Evolutionary conservation across 2,329 filamentous ascomycete species (phyloP).

Genomic region (Bipolaris bicolor): DNA sequence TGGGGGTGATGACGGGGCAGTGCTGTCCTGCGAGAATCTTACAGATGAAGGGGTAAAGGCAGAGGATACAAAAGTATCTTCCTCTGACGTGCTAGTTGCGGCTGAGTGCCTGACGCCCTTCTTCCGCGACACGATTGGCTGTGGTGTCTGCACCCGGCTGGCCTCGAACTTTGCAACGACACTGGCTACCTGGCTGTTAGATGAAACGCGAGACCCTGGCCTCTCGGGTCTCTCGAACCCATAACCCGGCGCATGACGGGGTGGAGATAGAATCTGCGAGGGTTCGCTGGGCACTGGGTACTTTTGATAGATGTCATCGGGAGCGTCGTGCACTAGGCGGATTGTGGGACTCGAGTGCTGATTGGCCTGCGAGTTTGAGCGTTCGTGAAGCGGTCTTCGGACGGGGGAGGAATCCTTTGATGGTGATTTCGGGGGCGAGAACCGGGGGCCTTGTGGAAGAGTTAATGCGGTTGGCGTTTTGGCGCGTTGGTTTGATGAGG

Average conservation of each 20-base stretch:
- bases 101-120: conserved; percentile 46
- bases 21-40: conserved; percentile 49
- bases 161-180: conserved; percentile 48
- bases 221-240: conserved; percentile 48
- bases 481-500: conserved; percentile 33
- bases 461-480: conserved; percentile 35
- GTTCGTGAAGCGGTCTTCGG: conserved; percentile 48
- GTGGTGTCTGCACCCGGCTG: conserved; percentile 40
- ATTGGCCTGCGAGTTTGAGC: conserved; percentile 48
- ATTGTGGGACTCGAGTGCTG: conserved; percentile 48
- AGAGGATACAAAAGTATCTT: conserved; percentile 47
- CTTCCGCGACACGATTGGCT: conserved; percentile 42
- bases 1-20: conserved; percentile 47
- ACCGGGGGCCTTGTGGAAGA: conserved; percentile 39
- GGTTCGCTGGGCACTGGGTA: conserved; percentile 49
- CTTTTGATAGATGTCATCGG: conserved; percentile 47
- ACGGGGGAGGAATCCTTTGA: conserved; percentile 40
- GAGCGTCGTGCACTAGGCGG: conserved; percentile 49
- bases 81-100: conserved; percentile 48
- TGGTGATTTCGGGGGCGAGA: conserved; percentile 37
- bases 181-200: conserved; percentile 45
- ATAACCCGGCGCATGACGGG: conserved; percentile 47
- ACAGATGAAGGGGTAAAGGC: conserved; percentile 47
- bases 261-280: conserved; percentile 49
- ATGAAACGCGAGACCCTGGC: conserved; percentile 50